A percentile compares a stretch with the other conserved stretches of the same genome.
Evolutionary conservation across 2,329 filamentous ascomycete genomes (phyloP).

Genomic region (Aspergillus ibericus): DNA sequence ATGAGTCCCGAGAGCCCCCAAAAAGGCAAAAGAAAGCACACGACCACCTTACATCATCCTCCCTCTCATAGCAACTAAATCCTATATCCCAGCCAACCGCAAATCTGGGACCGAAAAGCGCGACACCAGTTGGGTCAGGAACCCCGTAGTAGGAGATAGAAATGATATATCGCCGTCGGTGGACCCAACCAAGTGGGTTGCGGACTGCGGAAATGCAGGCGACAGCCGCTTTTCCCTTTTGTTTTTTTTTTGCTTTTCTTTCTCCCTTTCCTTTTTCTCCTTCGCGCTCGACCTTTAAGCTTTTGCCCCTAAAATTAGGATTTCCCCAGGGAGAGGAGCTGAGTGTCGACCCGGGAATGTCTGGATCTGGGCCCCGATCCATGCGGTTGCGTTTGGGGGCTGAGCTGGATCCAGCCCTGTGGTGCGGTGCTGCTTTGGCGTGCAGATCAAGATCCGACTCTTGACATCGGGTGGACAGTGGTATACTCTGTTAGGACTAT

Average conservation of each 20-base stretch:
- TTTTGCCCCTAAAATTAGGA: slow-evolving; percentile 4
- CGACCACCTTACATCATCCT: not conserved
- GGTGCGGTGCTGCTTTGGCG: slow-evolving; percentile 15
- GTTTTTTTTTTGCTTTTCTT: not conserved
- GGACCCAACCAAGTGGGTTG: not conserved
- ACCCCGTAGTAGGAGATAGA: not conserved
- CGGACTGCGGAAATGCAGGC: not conserved
- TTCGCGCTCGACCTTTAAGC: not conserved
- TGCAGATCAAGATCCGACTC: slow-evolving; percentile 15
- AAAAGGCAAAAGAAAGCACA: slow-evolving; percentile 1
- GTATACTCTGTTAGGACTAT: not conserved
- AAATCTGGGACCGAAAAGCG: not conserved
- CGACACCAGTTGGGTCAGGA: not conserved
- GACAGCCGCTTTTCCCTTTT: slow-evolving; percentile 1
- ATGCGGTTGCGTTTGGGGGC: slow-evolving; percentile 7
- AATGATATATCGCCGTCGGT: slow-evolving; percentile 6
- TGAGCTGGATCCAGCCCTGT: slow-evolving; percentile 10
- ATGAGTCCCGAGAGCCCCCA: not conserved
- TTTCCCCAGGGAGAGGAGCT: not conserved
- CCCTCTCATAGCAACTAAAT: not conserved
- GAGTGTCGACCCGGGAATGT: not conserved
- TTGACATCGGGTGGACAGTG: not conserved
- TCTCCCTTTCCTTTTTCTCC: not conserved
- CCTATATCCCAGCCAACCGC: not conserved
- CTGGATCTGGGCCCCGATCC: not conserved